Evolutionary conservation across 805 yeast genomes (phyloP), one percentile per base, ranked within the genome.

Genomic region (Metschnikowia hibisci): DNA sequence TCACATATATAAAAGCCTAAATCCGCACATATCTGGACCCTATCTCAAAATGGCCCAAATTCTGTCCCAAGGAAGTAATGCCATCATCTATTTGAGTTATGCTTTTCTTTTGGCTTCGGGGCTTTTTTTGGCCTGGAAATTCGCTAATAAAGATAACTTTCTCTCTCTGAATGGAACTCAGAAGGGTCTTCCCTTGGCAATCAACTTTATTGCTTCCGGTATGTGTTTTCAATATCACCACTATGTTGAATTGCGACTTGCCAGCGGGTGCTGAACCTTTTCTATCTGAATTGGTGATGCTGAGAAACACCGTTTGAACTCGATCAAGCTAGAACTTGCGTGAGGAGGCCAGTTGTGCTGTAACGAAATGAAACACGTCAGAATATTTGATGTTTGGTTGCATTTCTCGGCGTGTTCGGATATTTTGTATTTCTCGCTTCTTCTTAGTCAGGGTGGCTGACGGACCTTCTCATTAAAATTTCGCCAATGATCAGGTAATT

Each of bases 201-300:
- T 90, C 47, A 90, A 90, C 62, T 90, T 90, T 60, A 80, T 90
- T 42, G 97, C 97, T 39, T 82, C 95, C 52, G 95, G 95, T 77
- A 72, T 69, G 86, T 82, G 86, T 82, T 18, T 7, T 18, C 18
- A 26, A 46, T 44, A 29, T 29, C 32, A 16, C n/a, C 35, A 18
- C 13, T 8, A 6, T 30, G 11, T 22, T 10, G 13, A 20, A 6
- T 26, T 45, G 52, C 53, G 44, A 51, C 48, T 37, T 39, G 56
- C 61, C 45, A 53, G 61, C 80, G 81, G 81, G 80, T 76, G 81
- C 74, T 57, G 47, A 45, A 41, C 55, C 48, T 50, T 49, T 52
- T 57, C 62, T 47, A 22, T 41, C 13, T 11, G 61, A 60, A 59
- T 43, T 43, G 45, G 34, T 20, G 35, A 44, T 69, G 83, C 86